Percentiles rank a stretch among this genome's conserved stretches.
Evolutionary conservation across 2,329 filamentous ascomycete genomes (phyloP).

Genomic region (Saccharata proteae): DNA sequence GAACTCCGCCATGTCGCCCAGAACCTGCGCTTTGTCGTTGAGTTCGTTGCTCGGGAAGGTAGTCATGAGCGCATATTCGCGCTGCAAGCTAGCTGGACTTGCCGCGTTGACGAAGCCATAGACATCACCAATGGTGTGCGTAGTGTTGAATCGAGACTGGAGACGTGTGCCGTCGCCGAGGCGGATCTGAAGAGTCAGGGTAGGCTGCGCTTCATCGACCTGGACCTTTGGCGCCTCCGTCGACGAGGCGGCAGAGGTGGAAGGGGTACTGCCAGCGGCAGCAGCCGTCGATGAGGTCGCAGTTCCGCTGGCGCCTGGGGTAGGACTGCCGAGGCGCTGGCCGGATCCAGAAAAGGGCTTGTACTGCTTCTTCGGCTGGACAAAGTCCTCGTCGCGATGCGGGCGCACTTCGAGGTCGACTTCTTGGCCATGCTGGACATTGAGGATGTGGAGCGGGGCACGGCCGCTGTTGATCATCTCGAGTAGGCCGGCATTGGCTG

Average conservation of each 20-base stretch:
- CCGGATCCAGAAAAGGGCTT: slow-evolving; percentile 63
- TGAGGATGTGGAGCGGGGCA: slow-evolving; percentile 66
- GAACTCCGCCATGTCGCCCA: slow-evolving; percentile 37
- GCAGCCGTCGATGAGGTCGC: slow-evolving; percentile 22
- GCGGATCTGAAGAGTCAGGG: slow-evolving; percentile 61
- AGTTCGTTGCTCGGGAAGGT: slow-evolving; percentile 77
- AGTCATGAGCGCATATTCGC: slow-evolving; percentile 65
- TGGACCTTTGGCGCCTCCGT: slow-evolving; percentile 22
- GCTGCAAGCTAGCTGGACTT: slow-evolving; percentile 41
- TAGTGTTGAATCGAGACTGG: slow-evolving; percentile 71
- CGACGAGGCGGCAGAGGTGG: slow-evolving; percentile 15
- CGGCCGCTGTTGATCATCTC: slow-evolving; percentile 66
- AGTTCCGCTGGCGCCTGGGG: slow-evolving; percentile 46
- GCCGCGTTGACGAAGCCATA: slow-evolving; percentile 63
- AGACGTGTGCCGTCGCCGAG: slow-evolving; percentile 66
- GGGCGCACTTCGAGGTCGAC: slow-evolving; percentile 67
- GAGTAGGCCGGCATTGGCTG: slow-evolving; percentile 57
- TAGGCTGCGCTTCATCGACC: slow-evolving; percentile 56
- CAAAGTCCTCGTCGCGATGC: slow-evolving; percentile 64
- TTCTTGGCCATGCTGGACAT: slow-evolving; percentile 60
- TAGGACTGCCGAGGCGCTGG: slow-evolving; percentile 63
- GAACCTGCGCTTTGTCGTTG: slow-evolving; percentile 45
- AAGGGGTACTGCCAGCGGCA: slow-evolving; percentile 17
- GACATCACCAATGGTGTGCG: slow-evolving; percentile 64
- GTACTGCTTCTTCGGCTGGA: slow-evolving; percentile 60